phyloP scores from a whole-genome alignment of 768 basidiomycete genomes.

The Termitomyces sp. region DNA sequence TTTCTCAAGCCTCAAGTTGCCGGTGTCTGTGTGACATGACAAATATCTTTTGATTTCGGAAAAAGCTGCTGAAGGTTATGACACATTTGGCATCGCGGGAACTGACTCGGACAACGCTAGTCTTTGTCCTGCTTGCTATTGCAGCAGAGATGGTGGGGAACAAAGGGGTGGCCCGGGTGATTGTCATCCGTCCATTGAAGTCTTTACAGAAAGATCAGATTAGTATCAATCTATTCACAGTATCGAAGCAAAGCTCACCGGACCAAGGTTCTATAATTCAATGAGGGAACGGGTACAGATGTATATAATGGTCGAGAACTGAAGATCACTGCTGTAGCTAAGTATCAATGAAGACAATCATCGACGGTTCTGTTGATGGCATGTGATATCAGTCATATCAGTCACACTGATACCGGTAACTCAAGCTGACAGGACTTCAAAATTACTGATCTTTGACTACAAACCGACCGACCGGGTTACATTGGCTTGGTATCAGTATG shows the following conservation, averaged over 20 bases:
- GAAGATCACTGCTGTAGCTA: constrained; percentile 11
- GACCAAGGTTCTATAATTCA: not conserved
- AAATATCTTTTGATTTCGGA: no score
- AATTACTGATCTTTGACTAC: no score
- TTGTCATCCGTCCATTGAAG: constrained; percentile 12
- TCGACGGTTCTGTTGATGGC: constrained; percentile 1
- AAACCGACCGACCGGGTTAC: no score
- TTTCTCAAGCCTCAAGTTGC: no score
- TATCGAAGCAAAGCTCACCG: not conserved
- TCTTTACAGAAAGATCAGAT: constrained; percentile 12
- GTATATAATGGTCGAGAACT: not conserved
- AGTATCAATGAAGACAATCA: constrained; percentile 17
- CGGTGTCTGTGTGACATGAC: no score
- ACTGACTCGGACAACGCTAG: constrained; percentile 14
- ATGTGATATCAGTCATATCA: no score
- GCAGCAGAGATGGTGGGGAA: constrained; percentile 5
- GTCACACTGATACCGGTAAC: no score
- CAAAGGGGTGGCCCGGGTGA: constrained; percentile 6
- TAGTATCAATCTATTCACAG: not conserved
- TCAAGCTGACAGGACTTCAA: no score
- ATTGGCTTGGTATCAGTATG: no score
- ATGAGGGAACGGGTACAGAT: not conserved
- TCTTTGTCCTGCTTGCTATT: constrained; percentile 5
- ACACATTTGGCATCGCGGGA: constrained; percentile 8
- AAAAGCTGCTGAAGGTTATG: constrained; percentile 1